Evolutionary conservation across 2,329 filamentous ascomycete genomes (phyloP), one percentile per base, ranked within the genome.

Genomic region (Sporothrix phasma): DNA sequence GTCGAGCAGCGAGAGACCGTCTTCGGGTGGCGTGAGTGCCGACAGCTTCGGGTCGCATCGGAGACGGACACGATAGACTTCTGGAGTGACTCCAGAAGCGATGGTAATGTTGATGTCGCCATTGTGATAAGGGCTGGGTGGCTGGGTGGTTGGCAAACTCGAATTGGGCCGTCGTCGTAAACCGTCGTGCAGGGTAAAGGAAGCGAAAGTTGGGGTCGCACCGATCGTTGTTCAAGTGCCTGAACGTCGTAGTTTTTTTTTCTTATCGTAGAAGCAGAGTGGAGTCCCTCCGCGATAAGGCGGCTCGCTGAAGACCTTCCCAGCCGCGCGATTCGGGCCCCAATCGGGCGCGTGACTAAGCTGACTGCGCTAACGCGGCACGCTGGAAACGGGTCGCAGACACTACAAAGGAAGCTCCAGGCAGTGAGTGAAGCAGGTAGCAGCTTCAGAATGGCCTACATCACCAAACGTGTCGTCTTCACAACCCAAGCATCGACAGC

Each of bases 1-100:
- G 73, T 97, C 92, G 71, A 99, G 87, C 0, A 99, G 85, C 0
- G 94, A 97, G 65, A 99, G 94, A 72, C 94, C 93, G 71, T 96
- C 86, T 68, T 87, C 81, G 1, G 89, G 88, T n/a, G 89, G 84
- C 58, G 88, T 78, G 66, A 95, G 83, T 15, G 79, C 74, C n/a
- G 80, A 73, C 19, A 85, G 73, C 58, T 84, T 83, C 0, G 88
- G 0, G 87, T 81, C 5, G 87, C 85, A 65, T 92, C 85, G 53
- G 88, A 80, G 0, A 89, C 85, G 0, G 86, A 81, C 0, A 80
- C 79, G 1, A 88, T 73, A 1, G 85, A 87, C 67, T 82, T 81
- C 0, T 80, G 82, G 43, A 88, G 72, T 0, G 81, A 82, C 41
- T 81, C 78, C 53, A 80, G 75, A 24, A 84, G 78, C 78, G 85